Base-by-base conservation (phyloP, 805 yeast species). In the Pichia scutulata region DNA sequence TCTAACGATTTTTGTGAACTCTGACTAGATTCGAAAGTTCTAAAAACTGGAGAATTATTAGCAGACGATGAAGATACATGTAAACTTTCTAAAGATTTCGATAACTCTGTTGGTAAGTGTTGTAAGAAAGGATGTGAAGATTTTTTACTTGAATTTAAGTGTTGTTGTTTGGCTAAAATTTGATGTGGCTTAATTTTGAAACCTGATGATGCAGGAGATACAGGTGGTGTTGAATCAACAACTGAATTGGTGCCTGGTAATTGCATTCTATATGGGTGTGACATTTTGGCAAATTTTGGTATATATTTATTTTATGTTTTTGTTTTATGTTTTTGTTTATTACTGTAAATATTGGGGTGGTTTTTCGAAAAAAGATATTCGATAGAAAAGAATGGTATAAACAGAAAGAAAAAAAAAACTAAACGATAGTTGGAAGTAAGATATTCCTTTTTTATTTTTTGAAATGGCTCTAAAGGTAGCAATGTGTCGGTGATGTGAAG, bases 181-280 rank as follows among this genome's bases (percentile, higher is more conserved):
- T 47, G 50, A 33, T 47, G 53, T 23, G 57, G 43, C 39, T 22
- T 24, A 14, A 26, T 45, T 39, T 39, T 37, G 7, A 10, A n/a
- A 5, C 19, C 4, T 7, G n/a, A 4, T 6, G 26, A 2, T 5
- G 37, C 16, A n/a, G 37, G 37, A 7, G 37, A 33, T n/a, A 9
- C 37, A 33, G 37, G 37, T 33, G 37, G 37, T 33, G 37, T 33
- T n/a, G n/a, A n/a, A 33, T 33, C 37, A 33, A 21, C 42, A 14
- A 13, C 1, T 21, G 14, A 14, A 28, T 12, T 28, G 12, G 33
- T 3, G 5, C 25, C 37, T 10, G 42, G 23, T 23, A 51, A 28
- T 12, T 51, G 53, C 42, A 41, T 36, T 40, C 53, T 47, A 30
- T 51, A 51, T 9, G 53, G 53, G 30, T 51, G 53, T 23, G 53